phyloP scores from a whole-genome alignment of 176 grass and related monocot genomes.

The Secale cereale region DNA sequence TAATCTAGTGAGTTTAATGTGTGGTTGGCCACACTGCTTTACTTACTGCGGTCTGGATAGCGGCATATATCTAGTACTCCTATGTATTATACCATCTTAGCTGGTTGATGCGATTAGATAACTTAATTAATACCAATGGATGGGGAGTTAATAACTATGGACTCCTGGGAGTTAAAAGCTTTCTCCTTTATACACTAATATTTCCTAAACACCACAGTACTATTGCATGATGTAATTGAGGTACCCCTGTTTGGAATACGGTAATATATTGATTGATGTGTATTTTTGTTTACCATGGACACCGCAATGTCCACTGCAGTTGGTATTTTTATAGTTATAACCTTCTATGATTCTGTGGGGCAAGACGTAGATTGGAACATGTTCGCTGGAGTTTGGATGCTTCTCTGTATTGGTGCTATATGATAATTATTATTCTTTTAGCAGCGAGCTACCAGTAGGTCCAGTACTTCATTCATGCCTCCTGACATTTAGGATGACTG shows the following conservation, averaged over 20 bases:
- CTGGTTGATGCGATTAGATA: neutral
- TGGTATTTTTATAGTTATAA: neutral
- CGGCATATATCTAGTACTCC: neutral
- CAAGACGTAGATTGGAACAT: neutral
- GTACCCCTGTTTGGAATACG: neutral
- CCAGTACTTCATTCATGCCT: neutral
- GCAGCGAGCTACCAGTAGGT: neutral
- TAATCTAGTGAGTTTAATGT: neutral
- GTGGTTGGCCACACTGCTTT: neutral
- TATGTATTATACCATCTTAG: neutral
- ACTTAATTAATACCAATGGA: neutral
- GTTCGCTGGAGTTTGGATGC: neutral
- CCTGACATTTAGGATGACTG: conserved; percentile 16
- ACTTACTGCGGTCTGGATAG: neutral
- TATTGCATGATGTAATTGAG: neutral
- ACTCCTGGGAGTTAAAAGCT: neutral
- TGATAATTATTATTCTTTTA: neutral
- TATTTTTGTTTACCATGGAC: neutral
- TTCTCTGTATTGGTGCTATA: neutral
- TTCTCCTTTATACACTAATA: neutral
- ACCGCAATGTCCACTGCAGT: neutral
- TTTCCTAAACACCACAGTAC: neutral
- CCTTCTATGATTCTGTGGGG: neutral
- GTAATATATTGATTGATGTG: neutral
- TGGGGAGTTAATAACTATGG: neutral